These are phyloP conservation scores for Sporothrix pseudoabietina DNA, from an alignment of 2,329 filamentous ascomycete species.

Conservation along the genomic window DNA sequence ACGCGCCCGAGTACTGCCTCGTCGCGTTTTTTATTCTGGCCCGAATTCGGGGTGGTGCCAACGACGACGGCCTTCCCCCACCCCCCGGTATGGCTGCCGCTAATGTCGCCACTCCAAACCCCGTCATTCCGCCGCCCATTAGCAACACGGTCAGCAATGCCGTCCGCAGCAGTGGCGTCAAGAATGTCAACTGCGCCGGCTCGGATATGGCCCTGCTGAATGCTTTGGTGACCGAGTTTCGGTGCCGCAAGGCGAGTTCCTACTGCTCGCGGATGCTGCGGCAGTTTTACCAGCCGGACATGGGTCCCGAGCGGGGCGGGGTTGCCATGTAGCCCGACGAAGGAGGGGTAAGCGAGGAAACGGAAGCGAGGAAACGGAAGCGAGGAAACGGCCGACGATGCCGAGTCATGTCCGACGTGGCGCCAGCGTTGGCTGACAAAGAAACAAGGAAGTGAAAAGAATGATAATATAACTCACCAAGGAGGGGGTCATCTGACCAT, in stretches of 20 bases:
- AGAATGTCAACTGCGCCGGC: background rate
- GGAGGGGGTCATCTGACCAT: background rate
- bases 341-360: background rate
- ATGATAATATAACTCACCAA: background rate
- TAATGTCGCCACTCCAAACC: background rate
- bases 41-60: slow-evolving; percentile 9
- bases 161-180: slow-evolving; percentile 8
- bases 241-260: slow-evolving; percentile 21
- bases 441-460: background rate
- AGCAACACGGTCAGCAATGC: slow-evolving; percentile 19
- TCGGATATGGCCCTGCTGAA: slow-evolving; percentile 21
- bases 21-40: slow-evolving; percentile 18
- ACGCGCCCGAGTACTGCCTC: slow-evolving; percentile 25
- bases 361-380: no score
- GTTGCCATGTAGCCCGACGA: background rate
- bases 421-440: background rate
- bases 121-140: background rate
- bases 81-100: background rate
- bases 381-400: background rate
- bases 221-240: slow-evolving; percentile 19
- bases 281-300: slow-evolving; percentile 14
- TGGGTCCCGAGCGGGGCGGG: background rate
- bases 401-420: background rate
- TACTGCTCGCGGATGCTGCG: slow-evolving; percentile 23
- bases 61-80: slow-evolving; percentile 6